Percentiles rank a stretch among this genome's conserved stretches.
Evolutionary conservation across 2,329 filamentous ascomycete species (phyloP).

Genomic region (Aspergillus fructus): DNA sequence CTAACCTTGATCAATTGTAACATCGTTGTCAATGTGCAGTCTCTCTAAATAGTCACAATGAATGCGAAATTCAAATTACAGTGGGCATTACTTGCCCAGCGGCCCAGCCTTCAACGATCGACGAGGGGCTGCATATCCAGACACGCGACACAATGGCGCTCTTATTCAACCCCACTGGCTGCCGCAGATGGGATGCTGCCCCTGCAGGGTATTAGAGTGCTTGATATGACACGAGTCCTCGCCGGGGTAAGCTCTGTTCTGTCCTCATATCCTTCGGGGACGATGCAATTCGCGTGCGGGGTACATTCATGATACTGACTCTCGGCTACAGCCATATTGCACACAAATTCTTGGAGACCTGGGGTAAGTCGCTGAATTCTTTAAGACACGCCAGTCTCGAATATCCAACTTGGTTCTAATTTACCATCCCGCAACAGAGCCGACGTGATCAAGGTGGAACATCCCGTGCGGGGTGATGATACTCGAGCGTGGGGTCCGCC

Average conservation of each 20-base stretch:
- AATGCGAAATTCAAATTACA: constrained; percentile 25
- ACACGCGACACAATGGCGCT: constrained; percentile 28
- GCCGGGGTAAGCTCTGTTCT: constrained; percentile 69
- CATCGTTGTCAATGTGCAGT: neutral
- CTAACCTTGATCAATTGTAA: neutral
- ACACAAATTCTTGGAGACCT: constrained; percentile 96
- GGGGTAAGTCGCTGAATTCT: constrained; percentile 61
- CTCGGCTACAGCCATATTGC: constrained; percentile 73
- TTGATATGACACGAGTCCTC: constrained; percentile 95
- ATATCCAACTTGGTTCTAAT: neutral
- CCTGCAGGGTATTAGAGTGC: constrained; percentile 79
- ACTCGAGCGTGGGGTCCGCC: constrained; percentile 96
- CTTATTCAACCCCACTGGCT: constrained; percentile 40
- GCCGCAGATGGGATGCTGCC: constrained; percentile 56
- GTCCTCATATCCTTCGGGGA: neutral
- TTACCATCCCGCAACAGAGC: constrained; percentile 57
- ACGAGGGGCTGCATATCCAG: constrained; percentile 14
- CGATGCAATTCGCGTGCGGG: neutral
- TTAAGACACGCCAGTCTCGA: neutral
- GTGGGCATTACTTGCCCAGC: constrained; percentile 22
- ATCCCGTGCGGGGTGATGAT: constrained; percentile 86
- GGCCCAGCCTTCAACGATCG: constrained; percentile 18
- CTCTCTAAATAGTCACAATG: constrained; percentile 17
- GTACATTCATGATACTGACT: constrained; percentile 7
- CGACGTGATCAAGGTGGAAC: constrained; percentile 96